Evolutionary conservation across 768 basidiomycete genomes (phyloP).

Genomic region (Heimioporus sp.): DNA sequence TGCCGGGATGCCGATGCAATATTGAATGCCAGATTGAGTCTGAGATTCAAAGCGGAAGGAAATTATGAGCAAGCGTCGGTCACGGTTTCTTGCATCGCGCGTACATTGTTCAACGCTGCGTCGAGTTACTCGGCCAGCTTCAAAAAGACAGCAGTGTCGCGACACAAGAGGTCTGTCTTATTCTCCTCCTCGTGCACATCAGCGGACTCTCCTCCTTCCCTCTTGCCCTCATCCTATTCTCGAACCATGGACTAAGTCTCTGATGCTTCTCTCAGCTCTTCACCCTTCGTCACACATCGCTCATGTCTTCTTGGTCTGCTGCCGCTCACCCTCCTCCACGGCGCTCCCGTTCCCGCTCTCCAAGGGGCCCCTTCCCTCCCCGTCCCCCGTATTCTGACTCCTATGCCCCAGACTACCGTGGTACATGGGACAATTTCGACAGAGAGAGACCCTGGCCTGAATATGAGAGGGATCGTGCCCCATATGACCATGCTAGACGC

Average conservation of each 20-base stretch:
- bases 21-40: constrained; percentile 21
- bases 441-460: constrained; percentile 63
- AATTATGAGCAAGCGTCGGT: constrained; percentile 11
- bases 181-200: constrained; percentile 69
- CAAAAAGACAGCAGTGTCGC: constrained; percentile 41
- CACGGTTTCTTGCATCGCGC: constrained; percentile 54
- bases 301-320: constrained; percentile 77
- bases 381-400: constrained; percentile 57
- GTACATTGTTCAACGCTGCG: constrained; percentile 46
- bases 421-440: constrained; percentile 71
- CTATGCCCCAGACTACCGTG: constrained; percentile 58
- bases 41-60: constrained; percentile 17
- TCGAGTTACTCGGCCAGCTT: constrained; percentile 31
- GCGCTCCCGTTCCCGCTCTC: constrained; percentile 84
- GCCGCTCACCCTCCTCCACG: constrained; percentile 69
- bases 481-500: constrained; percentile 67
- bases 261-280: constrained; percentile 46
- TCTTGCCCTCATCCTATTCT: constrained; percentile 50
- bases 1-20: constrained; percentile 12
- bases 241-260: constrained; percentile 44
- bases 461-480: constrained; percentile 67
- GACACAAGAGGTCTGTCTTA: constrained; percentile 87
- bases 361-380: constrained; percentile 48
- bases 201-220: constrained; percentile 65
- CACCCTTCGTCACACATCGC: constrained; percentile 33